Base-by-base conservation (phyloP, 1,284 basidiomycete species). In the Acaromyces ingoldii region DNA sequence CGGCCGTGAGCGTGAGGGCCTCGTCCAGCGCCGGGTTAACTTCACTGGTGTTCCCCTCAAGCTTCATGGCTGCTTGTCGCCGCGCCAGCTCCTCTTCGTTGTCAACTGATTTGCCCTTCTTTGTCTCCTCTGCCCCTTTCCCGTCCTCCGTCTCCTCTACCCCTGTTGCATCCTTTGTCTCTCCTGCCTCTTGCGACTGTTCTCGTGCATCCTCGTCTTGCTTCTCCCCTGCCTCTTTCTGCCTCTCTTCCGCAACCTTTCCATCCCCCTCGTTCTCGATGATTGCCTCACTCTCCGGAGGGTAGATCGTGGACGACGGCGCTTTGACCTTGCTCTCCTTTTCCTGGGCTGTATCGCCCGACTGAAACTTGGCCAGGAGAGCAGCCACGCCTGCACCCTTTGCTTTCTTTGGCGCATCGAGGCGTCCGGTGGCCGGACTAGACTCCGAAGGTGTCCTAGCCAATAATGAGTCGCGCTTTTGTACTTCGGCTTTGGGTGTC, bases 371-470 rank as follows among this genome's bases (percentile, higher is more conserved):
- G 13, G 22, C 15, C 22, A 45, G 9, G 15, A 45, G 25, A 34
- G 43, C 43, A 17, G 43, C 43, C 17, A 45, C 43, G 9, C 43
- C 43, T 17, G 43, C 33, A 11, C 43, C 43, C 17, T 45, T 45
- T 15, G n/a, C 15, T 37, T 37, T 25, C 17, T 13, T 13, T 17
- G 33, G 33, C 13, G 13, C 17, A 34, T 34, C 17, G 33, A 17
- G 13, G 13, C 17, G 13, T 17, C 13, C 33, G 13, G 33, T 13
- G 17, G 33, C 13, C 13, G 33, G 33, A 17, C 33, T 34, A 13
- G 13, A 17, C 13, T 2, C 13, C 13, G 33, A 13, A 34, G 2
- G 17, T 13, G 33, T 13, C 17, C 17, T 34, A 13, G 33, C 33
- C 13, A 13, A 13, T 17, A 13, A 13, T 34, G 2, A 13, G 13